phyloP scores from a whole-genome alignment of 169 alveolate species.

The Theileria parva region DNA sequence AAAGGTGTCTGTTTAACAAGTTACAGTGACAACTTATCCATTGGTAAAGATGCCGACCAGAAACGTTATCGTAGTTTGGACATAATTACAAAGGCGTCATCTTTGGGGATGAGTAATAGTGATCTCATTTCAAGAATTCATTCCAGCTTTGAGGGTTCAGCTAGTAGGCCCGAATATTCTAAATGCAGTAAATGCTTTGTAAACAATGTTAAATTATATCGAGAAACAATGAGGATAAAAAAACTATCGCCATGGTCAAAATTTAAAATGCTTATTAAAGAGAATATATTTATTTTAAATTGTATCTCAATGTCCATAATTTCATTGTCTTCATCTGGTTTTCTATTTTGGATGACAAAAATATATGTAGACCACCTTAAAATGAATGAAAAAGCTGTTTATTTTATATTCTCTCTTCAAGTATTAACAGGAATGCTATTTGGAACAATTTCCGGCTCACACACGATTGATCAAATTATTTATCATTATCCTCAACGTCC shows the following conservation, averaged over 20 bases:
- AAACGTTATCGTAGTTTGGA: no score
- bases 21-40: neutral
- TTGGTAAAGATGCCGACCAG: no score
- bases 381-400: slow-evolving; percentile 69
- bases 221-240: slow-evolving; percentile 10
- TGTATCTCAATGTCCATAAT: slow-evolving; percentile 57
- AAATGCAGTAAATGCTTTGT: slow-evolving; percentile 4
- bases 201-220: neutral
- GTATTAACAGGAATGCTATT: slow-evolving; percentile 82
- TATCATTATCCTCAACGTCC: slow-evolving; percentile 69
- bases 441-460: slow-evolving; percentile 85
- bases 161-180: slow-evolving; percentile 83
- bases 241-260: slow-evolving; percentile 54
- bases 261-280: slow-evolving; percentile 67
- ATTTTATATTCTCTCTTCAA: slow-evolving; percentile 73
- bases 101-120: neutral
- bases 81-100: neutral
- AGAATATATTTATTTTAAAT: slow-evolving; percentile 73
- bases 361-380: slow-evolving; percentile 44
- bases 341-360: slow-evolving; percentile 89
- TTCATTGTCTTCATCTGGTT: slow-evolving; percentile 85
- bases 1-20: neutral
- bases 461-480: slow-evolving; percentile 78
- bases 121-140: neutral
- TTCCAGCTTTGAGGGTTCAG: slow-evolving; percentile 45